These are phyloP conservation scores for Ceratocystis ficicola DNA, from an alignment of 2,329 filamentous ascomycete genomes.

Conservation along the genomic window DNA sequence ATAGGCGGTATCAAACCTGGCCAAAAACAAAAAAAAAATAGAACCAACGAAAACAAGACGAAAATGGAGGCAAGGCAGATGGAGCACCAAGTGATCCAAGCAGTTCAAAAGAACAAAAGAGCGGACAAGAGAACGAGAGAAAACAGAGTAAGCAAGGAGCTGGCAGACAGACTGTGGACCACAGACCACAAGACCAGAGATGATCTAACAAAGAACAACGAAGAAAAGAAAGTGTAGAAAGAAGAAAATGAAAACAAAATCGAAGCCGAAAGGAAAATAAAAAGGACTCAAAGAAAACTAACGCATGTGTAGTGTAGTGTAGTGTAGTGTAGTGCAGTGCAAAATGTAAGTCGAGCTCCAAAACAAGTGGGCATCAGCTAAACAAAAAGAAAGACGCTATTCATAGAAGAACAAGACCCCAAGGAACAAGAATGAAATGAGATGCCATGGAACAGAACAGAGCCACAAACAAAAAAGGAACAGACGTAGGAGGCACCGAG, in stretches of 20 bases:
- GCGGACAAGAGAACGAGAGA: neutral
- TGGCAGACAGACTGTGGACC: neutral
- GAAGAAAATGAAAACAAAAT: constrained; percentile 11
- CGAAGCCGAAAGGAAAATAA: neutral
- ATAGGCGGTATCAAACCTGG: neutral
- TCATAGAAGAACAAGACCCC: constrained; percentile 11
- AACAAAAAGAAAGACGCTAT: neutral
- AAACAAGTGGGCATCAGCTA: too few species aligned
- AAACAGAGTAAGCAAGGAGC: neutral
- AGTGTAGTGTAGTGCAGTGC: too few species aligned
- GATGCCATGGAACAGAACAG: constrained; percentile 13
- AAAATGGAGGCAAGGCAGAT: neutral
- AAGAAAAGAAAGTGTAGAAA: neutral
- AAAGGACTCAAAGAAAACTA: neutral
- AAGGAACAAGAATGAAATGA: constrained; percentile 17
- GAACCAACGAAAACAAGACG: neutral
- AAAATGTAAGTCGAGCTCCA: too few species aligned
- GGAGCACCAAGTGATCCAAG: neutral
- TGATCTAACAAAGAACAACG: neutral
- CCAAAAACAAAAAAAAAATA: neutral
- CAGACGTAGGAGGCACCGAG: neutral
- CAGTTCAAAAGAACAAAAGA: constrained; percentile 3
- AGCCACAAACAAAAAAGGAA: neutral
- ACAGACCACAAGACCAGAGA: neutral
- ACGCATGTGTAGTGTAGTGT: neutral